These are phyloP conservation scores for Ichthyophthirius multifiliis DNA, from an alignment of 169 alveolate genomes.

Conservation along the genomic window DNA sequence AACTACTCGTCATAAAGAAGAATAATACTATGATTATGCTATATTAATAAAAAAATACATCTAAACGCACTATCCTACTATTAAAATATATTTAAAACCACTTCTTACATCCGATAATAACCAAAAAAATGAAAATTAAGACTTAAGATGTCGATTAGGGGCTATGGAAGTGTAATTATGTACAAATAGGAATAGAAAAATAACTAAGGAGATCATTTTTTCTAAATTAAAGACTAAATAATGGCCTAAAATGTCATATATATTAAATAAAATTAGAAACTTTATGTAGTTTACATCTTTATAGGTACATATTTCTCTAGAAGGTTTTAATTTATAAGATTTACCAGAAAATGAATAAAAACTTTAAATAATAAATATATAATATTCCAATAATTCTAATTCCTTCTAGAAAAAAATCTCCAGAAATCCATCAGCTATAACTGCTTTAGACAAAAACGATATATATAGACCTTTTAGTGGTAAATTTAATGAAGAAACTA, in stretches of 20 bases:
- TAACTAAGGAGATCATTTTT: neutral
- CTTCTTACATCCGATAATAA: conserved; percentile 19
- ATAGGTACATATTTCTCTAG: neutral
- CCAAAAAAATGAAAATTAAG: conserved; percentile 22
- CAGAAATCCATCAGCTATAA: too few species aligned
- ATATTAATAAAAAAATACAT: conserved; percentile 22
- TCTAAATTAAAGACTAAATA: conserved; percentile 16
- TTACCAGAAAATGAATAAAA: too few species aligned
- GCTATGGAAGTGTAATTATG: conserved; percentile 26
- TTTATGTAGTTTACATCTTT: neutral
- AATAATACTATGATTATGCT: conserved; percentile 13
- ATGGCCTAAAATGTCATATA: conserved; percentile 1
- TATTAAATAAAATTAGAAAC: neutral
- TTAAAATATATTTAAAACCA: conserved; percentile 36
- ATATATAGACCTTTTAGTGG: too few species aligned
- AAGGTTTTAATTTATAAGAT: neutral
- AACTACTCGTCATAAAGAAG: conserved; percentile 38
- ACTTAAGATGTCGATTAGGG: conserved; percentile 27
- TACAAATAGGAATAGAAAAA: conserved; percentile 15
- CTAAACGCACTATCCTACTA: conserved; percentile 2
- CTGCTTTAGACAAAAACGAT: too few species aligned
- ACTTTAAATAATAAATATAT: too few species aligned
- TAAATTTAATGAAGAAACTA: too few species aligned
- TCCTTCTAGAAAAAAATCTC: too few species aligned
- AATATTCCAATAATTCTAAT: too few species aligned